Conservation (phyloP, 2,329 filamentous ascomycete species). For the Pseudogymnoascus sp. region DNA sequence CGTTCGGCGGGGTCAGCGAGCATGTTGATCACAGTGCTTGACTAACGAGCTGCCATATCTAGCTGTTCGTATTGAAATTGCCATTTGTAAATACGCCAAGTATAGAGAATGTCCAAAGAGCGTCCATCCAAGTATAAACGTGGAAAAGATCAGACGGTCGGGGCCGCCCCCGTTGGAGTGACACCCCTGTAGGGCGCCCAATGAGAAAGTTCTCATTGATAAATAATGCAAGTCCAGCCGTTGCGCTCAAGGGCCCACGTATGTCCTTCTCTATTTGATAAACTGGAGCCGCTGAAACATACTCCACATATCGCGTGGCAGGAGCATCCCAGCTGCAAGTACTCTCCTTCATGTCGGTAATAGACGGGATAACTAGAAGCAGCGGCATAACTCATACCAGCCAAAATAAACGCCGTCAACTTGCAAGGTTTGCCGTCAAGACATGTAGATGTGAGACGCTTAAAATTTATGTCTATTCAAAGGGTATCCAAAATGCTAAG, state of each 20-base stretch:
- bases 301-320: background rate
- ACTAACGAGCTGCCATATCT: background rate
- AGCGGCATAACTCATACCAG: background rate
- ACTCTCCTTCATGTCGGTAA: background rate
- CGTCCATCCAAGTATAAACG: background rate
- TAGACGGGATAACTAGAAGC: background rate
- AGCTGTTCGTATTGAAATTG: background rate
- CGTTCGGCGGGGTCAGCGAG: background rate
- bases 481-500: slow-evolving; percentile 4
- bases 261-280: background rate
- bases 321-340: background rate
- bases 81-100: background rate
- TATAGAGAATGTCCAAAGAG: background rate
- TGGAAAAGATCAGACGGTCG: background rate
- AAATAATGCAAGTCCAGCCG: background rate
- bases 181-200: background rate
- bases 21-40: background rate
- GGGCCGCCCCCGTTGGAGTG: background rate
- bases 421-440: background rate
- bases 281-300: background rate
- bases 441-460: background rate
- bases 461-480: background rate
- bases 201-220: background rate
- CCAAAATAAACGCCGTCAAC: background rate
- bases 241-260: background rate